Percentiles rank a stretch among this genome's conserved stretches.
Evolutionary conservation across 257 asterid genomes (phyloP).

Genomic region (Nicotiana noctiflora): DNA sequence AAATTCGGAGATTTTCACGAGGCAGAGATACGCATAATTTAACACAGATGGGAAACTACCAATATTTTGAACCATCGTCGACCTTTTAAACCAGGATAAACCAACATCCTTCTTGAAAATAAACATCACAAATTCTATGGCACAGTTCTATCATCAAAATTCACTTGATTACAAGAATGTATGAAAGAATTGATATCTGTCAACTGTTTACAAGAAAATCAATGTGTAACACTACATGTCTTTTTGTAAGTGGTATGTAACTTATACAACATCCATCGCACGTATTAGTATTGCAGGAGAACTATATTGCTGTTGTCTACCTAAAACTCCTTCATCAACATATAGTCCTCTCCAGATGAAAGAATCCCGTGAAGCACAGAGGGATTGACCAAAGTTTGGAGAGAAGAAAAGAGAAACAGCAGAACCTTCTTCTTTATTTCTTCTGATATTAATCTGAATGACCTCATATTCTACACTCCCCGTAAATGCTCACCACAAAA

Average conservation of each 20-base stretch:
- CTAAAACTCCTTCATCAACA: not conserved
- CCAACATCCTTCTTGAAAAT: not conserved
- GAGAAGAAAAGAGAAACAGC: not conserved
- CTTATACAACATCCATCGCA: not conserved
- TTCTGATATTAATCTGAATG: not conserved
- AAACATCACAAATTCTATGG: not conserved
- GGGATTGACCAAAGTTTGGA: not conserved
- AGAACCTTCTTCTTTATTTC: not conserved
- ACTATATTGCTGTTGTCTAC: not conserved
- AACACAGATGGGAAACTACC: not conserved
- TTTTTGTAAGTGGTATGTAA: not conserved
- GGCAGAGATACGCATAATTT: not conserved
- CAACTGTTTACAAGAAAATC: constrained; percentile 4
- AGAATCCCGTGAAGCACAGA: not conserved
- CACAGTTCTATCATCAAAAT: not conserved
- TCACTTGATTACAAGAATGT: constrained; percentile 10
- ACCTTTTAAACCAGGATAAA: not conserved
- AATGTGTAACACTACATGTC: not conserved
- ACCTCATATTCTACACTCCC: not conserved
- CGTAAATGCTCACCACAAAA: constrained; percentile 2
- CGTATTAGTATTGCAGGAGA: not conserved
- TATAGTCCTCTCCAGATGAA: not conserved
- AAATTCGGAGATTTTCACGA: not conserved
- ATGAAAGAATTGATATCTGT: constrained; percentile 1
- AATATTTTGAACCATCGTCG: not conserved